Evolutionary conservation across 2,329 filamentous ascomycete species (phyloP), one percentile per base, ranked within the genome.

Genomic region (Colletotrichum sansevieriae): DNA sequence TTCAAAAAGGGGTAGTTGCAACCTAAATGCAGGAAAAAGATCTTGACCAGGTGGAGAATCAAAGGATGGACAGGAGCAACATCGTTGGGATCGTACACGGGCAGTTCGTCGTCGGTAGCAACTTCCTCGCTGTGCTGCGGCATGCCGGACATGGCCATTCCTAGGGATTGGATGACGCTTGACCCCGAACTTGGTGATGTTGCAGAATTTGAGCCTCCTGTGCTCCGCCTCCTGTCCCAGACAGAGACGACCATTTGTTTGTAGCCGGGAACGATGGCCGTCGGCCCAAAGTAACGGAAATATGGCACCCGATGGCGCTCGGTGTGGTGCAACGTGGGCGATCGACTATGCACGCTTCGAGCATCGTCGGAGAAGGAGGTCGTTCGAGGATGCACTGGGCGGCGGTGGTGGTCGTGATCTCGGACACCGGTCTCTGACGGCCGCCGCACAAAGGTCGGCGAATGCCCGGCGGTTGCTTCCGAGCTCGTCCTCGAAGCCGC

Each of bases 191-290:
- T 75, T 0, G 87, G 84, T 0, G 87, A 88, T 0, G 83, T 81
- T 9, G 79, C 83, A 0, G 89, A 87, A 54, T 88, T 85, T 18
- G 88, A 90, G 58, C 84, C 85, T 7, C 81, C 83, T 9, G 84
- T 85, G 60, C 89, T 90, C 25, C 86, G 85, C 25, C 89, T 86
- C 68, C 89, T 84, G 68, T 91, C 90, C 67, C 90, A 87, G 35
- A 95, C 88, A 62, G 91, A 90, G 67, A 92, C 90, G 29, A 97
- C 92, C 93, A 97, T 97, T 78, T 97, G 93, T 79, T 97, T 97
- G 81, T 94, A 97, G 22, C 94, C 94, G 1, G 94, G 94, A 60
- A 96, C 93, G 75, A 97, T 97, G 71, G 94, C 94, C 1, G 94
- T 97, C 0, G 93, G 93, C 0, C 94, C 94, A 76, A 97, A 96